These are phyloP conservation scores for Rhynchospora breviuscula DNA, from an alignment of 176 grass and related monocot genomes.

Conservation along the genomic window DNA sequence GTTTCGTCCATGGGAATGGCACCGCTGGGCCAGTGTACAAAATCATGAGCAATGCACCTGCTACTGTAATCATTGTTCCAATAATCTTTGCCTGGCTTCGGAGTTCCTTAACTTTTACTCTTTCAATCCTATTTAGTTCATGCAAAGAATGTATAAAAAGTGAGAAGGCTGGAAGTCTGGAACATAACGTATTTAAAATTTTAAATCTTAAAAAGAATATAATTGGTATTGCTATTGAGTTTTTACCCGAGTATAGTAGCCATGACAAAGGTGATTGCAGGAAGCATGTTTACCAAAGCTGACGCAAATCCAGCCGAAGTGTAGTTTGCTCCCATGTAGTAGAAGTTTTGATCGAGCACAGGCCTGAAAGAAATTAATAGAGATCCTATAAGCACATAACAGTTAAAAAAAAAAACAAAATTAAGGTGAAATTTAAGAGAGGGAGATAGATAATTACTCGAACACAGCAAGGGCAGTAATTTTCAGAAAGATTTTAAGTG, in stretches of 20 bases:
- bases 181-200: too few species aligned
- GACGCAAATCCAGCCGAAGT: conserved; percentile 71
- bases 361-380: conserved; percentile 37
- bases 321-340: conserved; percentile 53
- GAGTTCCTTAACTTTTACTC: conserved; percentile 42
- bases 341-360: conserved; percentile 85
- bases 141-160: not conserved
- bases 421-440: not conserved
- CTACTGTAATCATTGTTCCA: conserved; percentile 56
- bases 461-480: conserved; percentile 51
- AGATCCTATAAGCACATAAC: not conserved
- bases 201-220: not conserved
- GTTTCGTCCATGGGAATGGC: conserved; percentile 62
- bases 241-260: conserved; percentile 49
- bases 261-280: conserved; percentile 68
- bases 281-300: conserved; percentile 74
- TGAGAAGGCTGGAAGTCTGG: not conserved
- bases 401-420: not conserved
- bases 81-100: conserved; percentile 84
- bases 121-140: conserved; percentile 56
- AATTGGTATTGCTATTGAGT: not conserved
- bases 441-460: conserved; percentile 42
- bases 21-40: conserved; percentile 68
- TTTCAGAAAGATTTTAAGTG: conserved; percentile 54
- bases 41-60: conserved; percentile 83